Conservation (phyloP, 208 protist genomes). For the Phytomonas sp. region DNA sequence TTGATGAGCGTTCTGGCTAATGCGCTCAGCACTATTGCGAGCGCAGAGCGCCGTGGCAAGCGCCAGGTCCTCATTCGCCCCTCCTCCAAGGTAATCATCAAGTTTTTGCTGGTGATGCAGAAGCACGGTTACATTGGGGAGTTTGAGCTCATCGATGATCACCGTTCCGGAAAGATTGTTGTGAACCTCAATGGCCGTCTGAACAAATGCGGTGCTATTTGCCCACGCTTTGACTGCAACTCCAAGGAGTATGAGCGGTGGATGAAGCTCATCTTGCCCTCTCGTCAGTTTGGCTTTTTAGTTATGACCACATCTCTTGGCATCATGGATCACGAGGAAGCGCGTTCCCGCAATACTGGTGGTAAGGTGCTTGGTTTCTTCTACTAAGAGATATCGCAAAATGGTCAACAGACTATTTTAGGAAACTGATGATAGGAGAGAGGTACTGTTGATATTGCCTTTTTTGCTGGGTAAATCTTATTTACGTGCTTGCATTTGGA, state of each 20-base stretch:
- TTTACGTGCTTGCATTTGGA: background rate
- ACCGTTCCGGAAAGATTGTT: constrained; percentile 99
- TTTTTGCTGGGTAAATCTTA: background rate
- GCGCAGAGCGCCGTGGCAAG: constrained; percentile 99
- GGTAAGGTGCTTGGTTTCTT: constrained; percentile 99
- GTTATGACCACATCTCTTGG: constrained; percentile 99
- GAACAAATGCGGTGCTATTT: constrained; percentile 99
- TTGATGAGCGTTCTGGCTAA: constrained; percentile 98
- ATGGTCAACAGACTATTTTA: background rate
- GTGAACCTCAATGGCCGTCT: constrained; percentile 99
- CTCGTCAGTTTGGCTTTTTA: constrained; percentile 99
- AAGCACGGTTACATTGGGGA: constrained; percentile 99
- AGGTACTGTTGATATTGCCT: background rate
- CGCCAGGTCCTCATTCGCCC: constrained; percentile 99
- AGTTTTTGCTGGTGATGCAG: constrained; percentile 99
- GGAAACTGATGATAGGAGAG: background rate
- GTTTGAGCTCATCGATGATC: constrained; percentile 99
- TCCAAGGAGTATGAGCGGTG: constrained; percentile 97
- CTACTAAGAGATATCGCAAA: constrained; percentile 89
- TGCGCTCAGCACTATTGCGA: constrained; percentile 97
- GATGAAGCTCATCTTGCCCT: constrained; percentile 98
- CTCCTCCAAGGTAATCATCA: constrained; percentile 99
- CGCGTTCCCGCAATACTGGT: constrained; percentile 97
- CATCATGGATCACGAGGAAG: constrained; percentile 99
- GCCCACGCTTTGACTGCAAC: constrained; percentile 97